These are phyloP conservation scores for Graphium sp. DNA, from an alignment of 2,329 filamentous ascomycete species.

Conservation along the genomic window DNA sequence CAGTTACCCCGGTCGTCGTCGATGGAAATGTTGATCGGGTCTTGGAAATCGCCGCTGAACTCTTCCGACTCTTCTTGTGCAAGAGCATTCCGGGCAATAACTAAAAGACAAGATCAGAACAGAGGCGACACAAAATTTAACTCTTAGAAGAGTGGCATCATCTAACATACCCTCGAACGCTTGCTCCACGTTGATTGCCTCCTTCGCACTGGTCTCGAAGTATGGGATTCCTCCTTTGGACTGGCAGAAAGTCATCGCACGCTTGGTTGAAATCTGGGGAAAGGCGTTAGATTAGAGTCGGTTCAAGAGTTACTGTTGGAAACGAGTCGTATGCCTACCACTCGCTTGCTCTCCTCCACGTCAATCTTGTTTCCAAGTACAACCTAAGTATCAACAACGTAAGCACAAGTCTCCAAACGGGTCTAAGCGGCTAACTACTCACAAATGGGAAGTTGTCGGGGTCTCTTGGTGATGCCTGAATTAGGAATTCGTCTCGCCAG, in stretches of 20 bases:
- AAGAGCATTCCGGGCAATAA: constrained; percentile 89
- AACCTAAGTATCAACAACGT: constrained; percentile 35
- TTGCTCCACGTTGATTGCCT: constrained; percentile 93
- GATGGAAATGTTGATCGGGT: constrained; percentile 95
- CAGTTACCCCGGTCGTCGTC: constrained; percentile 88
- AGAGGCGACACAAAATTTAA: no score
- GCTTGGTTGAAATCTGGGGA: constrained; percentile 88
- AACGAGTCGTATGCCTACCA: constrained; percentile 31
- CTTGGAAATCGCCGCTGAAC: constrained; percentile 92
- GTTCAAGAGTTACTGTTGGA: not conserved
- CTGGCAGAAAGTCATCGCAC: constrained; percentile 93
- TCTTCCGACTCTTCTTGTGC: constrained; percentile 96
- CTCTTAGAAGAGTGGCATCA: no score
- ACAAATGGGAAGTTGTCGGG: constrained; percentile 97
- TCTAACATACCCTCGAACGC: constrained; percentile 42
- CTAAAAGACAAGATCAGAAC: constrained; percentile 37
- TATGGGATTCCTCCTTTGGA: constrained; percentile 96
- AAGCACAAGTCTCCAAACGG: constrained; percentile 4
- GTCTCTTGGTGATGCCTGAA: constrained; percentile 90
- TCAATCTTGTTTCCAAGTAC: constrained; percentile 99
- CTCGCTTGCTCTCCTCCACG: constrained; percentile 91
- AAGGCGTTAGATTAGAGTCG: constrained; percentile 2
- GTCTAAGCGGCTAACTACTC: no score
- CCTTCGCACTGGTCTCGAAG: constrained; percentile 98
- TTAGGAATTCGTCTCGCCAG: constrained; percentile 96